Percentiles rank a stretch among this genome's conserved stretches.
Conservation (phyloP, 192 early-diverging fungal genomes). For the Obelidium mucronatum region DNA sequence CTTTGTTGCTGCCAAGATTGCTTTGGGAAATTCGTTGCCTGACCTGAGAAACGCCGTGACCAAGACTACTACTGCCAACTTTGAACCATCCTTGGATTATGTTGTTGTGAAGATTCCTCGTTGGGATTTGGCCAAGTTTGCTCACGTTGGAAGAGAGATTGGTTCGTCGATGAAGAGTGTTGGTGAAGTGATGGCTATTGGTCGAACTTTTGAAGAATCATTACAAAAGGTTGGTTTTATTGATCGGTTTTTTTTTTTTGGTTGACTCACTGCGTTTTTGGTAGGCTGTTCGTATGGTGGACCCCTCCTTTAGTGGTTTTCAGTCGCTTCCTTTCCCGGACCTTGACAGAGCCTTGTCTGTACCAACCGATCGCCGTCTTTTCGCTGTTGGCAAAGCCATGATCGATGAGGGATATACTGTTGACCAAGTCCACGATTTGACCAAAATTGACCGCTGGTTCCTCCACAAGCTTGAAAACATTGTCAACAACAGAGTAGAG, state of each 20-base stretch:
- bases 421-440: slow-evolving; percentile 79
- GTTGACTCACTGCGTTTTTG: too few relatives aligned
- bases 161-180: slow-evolving; percentile 95
- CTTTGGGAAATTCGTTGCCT: slow-evolving; percentile 84
- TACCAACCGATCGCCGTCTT: slow-evolving; percentile 83
- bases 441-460: slow-evolving; percentile 94
- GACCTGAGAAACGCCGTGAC: slow-evolving; percentile 92
- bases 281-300: slow-evolving; percentile 88
- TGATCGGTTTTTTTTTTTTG: slow-evolving; percentile 34
- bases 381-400: slow-evolving; percentile 86
- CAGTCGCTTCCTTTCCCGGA: slow-evolving; percentile 56
- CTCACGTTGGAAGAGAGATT: slow-evolving; percentile 84
- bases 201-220: slow-evolving; percentile 94
- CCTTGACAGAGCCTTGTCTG: slow-evolving; percentile 68
- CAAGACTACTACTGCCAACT: slow-evolving; percentile 93
- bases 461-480: slow-evolving; percentile 86
- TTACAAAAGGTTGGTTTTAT: slow-evolving; percentile 78
- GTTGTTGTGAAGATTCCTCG: slow-evolving; percentile 96
- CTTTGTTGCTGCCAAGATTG: slow-evolving; percentile 98
- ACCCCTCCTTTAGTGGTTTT: slow-evolving; percentile 91
- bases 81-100: slow-evolving; percentile 97
- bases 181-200: slow-evolving; percentile 99
- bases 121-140: slow-evolving; percentile 97
- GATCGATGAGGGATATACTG: slow-evolving; percentile 77
- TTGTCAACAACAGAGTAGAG: slow-evolving; percentile 66